Evolutionary conservation across 2,329 filamentous ascomycete genomes (phyloP), one percentile per base, ranked within the genome.

Genomic region (Canariomyces notabilis): DNA sequence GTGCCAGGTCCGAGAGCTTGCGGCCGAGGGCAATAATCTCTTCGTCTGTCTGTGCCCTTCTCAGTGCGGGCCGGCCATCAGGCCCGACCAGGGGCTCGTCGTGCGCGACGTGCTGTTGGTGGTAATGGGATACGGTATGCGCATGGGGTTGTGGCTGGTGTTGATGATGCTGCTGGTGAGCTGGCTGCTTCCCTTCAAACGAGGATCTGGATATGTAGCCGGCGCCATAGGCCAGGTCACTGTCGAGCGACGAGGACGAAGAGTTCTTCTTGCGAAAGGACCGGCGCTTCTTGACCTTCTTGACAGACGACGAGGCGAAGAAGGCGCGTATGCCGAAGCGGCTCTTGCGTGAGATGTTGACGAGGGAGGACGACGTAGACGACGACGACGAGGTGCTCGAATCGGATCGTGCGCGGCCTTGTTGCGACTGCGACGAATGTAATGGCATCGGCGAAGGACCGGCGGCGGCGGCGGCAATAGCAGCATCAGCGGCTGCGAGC

Each of bases 1-100:
- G 69, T 14, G 76, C 76, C 35, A 80, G 63, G 53, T 76, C 68
- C 32, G 73, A 72, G 38, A 81, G 69, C 58, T 77, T 68, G 44
- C 74, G 71, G 12, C 77, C 77, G 35, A 81, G 67, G 46, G 72
- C 70, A 44, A 77, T 59, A 23, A 81, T 80, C 62, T 81, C 77
- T 49, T 79, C 75, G 49, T 80, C 76, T 1, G 75, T 73, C 56
- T 72, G 70, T 44, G 64, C 65, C 26, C 67, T 61, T 39, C 58
- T 48, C 37, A 56, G 37, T 21, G 41, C 42, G 7, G 57, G 58
- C 6, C 54, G 56, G 15, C 55, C 56, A 47, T 61, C 58, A 14
- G 57, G 55, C 0, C 55, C 57, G 16, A 55, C 45, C 11, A 45
- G 35, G 8, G 50, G 50, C 5, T 46, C 46, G 6, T 48, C 45